A percentile compares a stretch with the other conserved stretches of the same genome.
phyloP scores from a whole-genome alignment of 202 grass and related monocot species.

The Saccharum hybrid region DNA sequence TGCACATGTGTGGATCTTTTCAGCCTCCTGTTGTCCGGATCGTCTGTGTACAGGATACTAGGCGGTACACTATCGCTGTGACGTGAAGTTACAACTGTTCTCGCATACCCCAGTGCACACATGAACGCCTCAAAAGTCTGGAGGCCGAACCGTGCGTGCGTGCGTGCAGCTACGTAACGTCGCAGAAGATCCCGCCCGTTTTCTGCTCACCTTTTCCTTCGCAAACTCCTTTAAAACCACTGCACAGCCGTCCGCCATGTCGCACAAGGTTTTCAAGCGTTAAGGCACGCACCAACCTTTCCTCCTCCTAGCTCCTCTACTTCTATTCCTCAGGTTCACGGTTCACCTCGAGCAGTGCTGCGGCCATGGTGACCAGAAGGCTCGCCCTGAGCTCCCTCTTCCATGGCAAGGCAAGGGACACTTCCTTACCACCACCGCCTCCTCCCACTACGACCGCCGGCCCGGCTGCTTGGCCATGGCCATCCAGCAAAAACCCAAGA shows the following conservation, averaged over 20 bases:
- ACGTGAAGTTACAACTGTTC: neutral
- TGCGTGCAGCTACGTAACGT: neutral
- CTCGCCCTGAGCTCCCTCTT: constrained; percentile 59
- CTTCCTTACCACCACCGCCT: neutral
- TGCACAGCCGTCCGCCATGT: constrained; percentile 16
- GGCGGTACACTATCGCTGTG: neutral
- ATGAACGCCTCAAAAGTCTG: too few species aligned
- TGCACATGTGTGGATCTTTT: constrained; percentile 33
- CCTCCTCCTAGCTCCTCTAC: neutral
- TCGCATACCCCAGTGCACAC: neutral
- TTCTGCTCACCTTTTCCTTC: neutral
- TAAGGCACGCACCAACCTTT: constrained; percentile 38
- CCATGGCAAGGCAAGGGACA: constrained; percentile 47
- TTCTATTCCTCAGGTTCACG: neutral
- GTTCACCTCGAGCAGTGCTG: neutral
- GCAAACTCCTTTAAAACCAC: constrained; percentile 46
- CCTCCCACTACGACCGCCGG: neutral
- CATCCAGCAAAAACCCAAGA: constrained; percentile 58
- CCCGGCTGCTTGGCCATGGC: constrained; percentile 56
- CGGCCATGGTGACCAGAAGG: constrained; percentile 57
- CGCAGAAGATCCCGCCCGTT: constrained; percentile 24
- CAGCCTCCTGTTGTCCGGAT: neutral
- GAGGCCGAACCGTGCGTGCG: neutral
- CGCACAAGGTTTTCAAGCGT: constrained; percentile 22
- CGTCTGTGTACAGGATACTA: neutral